phyloP scores from a whole-genome alignment of 139 green algal species.

The Chlamydomonas schloesseri region DNA sequence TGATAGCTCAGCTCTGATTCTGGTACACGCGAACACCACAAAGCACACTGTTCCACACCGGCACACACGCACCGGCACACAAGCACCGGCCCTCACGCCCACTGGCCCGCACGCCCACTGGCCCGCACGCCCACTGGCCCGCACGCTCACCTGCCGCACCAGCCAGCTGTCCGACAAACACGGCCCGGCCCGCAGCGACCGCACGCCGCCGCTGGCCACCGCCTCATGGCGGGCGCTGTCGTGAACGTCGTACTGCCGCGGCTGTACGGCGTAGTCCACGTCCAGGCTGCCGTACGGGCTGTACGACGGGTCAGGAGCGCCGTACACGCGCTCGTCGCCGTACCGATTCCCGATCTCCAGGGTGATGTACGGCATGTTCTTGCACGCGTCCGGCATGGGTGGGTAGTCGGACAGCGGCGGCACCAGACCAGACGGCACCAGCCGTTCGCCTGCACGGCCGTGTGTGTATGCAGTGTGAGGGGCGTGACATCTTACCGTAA shows the following conservation, averaged over 20 bases:
- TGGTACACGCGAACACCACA: no score
- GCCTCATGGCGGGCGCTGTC: conserved; percentile 34
- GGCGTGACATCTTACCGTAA: no score
- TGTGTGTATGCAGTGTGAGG: no score
- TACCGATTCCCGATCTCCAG: conserved; percentile 60
- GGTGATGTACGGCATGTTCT: conserved; percentile 56
- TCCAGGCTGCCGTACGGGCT: conserved; percentile 59
- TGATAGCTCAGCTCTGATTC: no score
- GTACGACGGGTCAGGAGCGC: conserved; percentile 46
- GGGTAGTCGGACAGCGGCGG: conserved; percentile 26
- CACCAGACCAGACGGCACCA: conserved; percentile 33
- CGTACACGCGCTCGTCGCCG: conserved; percentile 38
- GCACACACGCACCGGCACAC: no score
- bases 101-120: no score
- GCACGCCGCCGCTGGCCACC: conserved; percentile 23
- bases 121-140: no score
- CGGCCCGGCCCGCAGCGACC: conserved; percentile 40
- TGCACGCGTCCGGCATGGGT: conserved; percentile 45
- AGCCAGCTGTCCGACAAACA: conserved; percentile 48
- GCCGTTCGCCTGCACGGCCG: background rate
- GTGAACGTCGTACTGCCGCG: conserved; percentile 44
- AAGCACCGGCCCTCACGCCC: no score
- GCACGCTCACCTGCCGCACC: conserved; percentile 18
- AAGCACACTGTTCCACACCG: no score
- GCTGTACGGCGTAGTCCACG: conserved; percentile 40